Conservation (phyloP, 495 filamentous ascomycete species). For the Podospora pseudoanserina region DNA sequence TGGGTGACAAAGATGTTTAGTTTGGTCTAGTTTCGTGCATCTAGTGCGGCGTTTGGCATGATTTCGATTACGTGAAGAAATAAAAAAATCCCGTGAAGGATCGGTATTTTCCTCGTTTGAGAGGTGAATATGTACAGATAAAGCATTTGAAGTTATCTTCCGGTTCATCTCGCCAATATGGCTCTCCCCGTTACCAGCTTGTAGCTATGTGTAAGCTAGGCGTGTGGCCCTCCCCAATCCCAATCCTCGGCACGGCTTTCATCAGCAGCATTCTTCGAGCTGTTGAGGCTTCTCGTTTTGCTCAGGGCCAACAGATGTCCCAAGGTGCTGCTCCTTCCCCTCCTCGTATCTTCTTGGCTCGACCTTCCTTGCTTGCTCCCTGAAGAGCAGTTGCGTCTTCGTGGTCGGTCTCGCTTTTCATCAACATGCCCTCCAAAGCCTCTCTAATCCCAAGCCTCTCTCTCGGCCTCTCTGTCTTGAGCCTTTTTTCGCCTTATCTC, state of each 20-base stretch:
- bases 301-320: too few species aligned
- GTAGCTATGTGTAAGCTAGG: neutral
- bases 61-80: neutral
- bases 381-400: neutral
- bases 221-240: neutral
- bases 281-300: too few species aligned
- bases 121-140: neutral
- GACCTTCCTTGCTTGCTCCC: neutral
- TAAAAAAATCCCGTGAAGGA: neutral
- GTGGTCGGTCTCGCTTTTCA: neutral
- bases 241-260: neutral
- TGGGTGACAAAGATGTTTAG: slow-evolving; percentile 11
- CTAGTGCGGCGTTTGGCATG: neutral
- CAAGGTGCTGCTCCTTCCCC: neutral
- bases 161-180: neutral
- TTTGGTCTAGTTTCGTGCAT: slow-evolving; percentile 1
- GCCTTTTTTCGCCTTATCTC: neutral
- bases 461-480: too few species aligned
- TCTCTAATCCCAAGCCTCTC: too few species aligned
- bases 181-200: neutral
- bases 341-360: neutral
- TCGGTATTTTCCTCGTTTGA: neutral
- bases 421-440: too few species aligned
- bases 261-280: neutral
- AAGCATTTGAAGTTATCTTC: neutral